phyloP scores from a whole-genome alignment of 106 monocot species.

The Apostasia shenzhenica region DNA sequence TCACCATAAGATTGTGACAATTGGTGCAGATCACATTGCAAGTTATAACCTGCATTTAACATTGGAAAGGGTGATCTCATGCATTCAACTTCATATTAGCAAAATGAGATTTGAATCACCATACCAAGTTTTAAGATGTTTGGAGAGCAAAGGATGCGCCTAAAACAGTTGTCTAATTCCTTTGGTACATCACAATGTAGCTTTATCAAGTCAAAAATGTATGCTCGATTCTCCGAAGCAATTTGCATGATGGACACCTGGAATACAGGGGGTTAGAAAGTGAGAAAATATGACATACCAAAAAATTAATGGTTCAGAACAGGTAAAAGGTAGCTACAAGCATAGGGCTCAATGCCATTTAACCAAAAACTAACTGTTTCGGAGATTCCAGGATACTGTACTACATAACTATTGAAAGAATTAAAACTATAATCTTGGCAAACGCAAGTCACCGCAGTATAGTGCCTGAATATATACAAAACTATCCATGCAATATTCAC shows the following conservation, averaged over 20 bases:
- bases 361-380: too few species aligned
- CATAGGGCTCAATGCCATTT: too few species aligned
- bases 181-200: constrained; percentile 62
- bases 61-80: not conserved
- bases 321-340: too few species aligned
- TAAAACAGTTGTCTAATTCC: constrained; percentile 63
- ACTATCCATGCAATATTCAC: too few species aligned
- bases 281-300: too few species aligned
- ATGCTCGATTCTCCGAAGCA: constrained; percentile 78
- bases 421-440: too few species aligned
- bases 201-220: constrained; percentile 91
- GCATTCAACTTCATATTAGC: not conserved
- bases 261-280: not conserved
- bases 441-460: too few species aligned
- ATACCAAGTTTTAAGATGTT: constrained; percentile 88
- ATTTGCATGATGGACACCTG: constrained; percentile 98
- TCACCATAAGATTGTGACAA: constrained; percentile 84
- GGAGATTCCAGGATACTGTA: too few species aligned
- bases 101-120: constrained; percentile 7
- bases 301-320: too few species aligned
- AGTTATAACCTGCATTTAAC: constrained; percentile 67
- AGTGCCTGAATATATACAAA: too few species aligned
- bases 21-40: constrained; percentile 90
- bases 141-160: constrained; percentile 68
- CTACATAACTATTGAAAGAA: too few species aligned